phyloP scores from a whole-genome alignment of 805 yeast species.

The Yamadazyma scolyti region DNA sequence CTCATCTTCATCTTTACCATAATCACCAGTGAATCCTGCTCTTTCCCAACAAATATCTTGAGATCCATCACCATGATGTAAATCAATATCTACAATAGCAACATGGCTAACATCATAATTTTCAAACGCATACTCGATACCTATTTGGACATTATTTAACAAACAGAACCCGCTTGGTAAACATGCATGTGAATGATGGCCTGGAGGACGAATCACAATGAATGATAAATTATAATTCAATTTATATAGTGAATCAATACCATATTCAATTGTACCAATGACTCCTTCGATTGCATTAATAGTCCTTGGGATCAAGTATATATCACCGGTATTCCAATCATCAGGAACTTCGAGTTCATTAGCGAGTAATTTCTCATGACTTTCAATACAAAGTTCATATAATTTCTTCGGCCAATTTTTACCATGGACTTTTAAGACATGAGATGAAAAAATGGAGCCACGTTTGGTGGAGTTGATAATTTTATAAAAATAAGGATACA shows the following conservation, averaged over 20 bases:
- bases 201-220: conserved; percentile 76
- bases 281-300: conserved; percentile 72
- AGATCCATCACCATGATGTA: conserved; percentile 88
- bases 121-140: conserved; percentile 69
- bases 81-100: conserved; percentile 75
- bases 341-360: conserved; percentile 72
- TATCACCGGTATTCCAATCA: conserved; percentile 81
- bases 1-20: conserved; percentile 47
- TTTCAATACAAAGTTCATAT: conserved; percentile 53
- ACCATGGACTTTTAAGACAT: conserved; percentile 72
- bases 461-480: conserved; percentile 45
- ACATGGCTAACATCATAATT: conserved; percentile 70
- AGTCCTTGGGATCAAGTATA: conserved; percentile 65
- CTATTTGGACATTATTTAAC: conserved; percentile 77
- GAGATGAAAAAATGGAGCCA: conserved; percentile 50
- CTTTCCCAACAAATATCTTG: conserved; percentile 84
- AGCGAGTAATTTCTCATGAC: conserved; percentile 49
- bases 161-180: conserved; percentile 85
- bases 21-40: conserved; percentile 53
- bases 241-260: conserved; percentile 46
- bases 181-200: conserved; percentile 81
- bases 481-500: conserved; percentile 58
- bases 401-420: conserved; percentile 64
- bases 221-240: conserved; percentile 45
- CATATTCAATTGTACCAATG: conserved; percentile 70